Evolutionary conservation across 1,284 basidiomycete species (phyloP).

Genomic region (Ceratobasidium sp.): DNA sequence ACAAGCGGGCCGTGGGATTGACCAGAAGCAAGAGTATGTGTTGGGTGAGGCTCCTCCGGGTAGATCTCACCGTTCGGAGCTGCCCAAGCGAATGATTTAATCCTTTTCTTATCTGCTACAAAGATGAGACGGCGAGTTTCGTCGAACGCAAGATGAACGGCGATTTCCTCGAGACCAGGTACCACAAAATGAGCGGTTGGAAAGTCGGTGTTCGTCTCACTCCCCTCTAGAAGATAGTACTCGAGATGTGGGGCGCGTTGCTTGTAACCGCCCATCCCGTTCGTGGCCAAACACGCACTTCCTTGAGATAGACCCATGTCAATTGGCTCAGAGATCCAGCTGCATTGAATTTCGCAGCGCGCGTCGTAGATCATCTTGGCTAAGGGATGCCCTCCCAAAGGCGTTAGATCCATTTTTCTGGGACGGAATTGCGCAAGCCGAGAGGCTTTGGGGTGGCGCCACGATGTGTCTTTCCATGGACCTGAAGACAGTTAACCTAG

Average conservation of each 20-base stretch:
- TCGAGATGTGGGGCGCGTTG: neutral
- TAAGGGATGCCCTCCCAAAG: neutral
- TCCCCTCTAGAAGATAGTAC: neutral
- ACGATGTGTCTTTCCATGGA: constrained; percentile 1
- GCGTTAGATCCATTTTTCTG: constrained; percentile 1
- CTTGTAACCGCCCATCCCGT: constrained; percentile 14
- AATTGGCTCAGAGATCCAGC: neutral
- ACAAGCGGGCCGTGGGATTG: neutral
- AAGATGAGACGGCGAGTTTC: constrained; percentile 31
- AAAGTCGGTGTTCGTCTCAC: neutral
- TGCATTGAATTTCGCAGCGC: constrained; percentile 31
- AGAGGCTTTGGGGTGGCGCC: neutral
- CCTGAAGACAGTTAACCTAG: neutral
- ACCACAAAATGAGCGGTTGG: neutral
- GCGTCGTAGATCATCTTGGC: constrained; percentile 26
- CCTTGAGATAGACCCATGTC: neutral
- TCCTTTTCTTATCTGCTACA: constrained; percentile 14
- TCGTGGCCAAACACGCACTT: constrained; percentile 11
- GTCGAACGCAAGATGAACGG: constrained; percentile 24
- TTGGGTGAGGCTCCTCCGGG: neutral
- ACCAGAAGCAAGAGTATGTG: constrained; percentile 28
- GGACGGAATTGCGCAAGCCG: neutral
- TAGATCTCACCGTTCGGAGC: neutral
- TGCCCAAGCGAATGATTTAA: constrained; percentile 38
- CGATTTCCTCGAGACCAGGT: neutral